Base-by-base conservation (phyloP, 2,329 filamentous ascomycete genomes). In the Aotearoamyces nothofagi region DNA sequence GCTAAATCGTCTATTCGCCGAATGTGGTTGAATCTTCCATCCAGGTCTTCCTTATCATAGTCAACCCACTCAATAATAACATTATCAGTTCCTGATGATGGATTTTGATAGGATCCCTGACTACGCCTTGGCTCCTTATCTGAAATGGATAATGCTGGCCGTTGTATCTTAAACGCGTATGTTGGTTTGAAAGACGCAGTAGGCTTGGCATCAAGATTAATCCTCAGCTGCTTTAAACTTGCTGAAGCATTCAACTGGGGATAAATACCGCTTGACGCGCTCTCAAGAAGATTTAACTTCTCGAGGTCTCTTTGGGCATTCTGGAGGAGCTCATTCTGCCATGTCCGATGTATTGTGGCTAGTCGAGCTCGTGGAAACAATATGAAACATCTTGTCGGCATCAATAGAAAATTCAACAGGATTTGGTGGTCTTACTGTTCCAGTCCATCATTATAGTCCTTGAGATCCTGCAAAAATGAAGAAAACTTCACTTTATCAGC, bases 371-470 rank as follows among this genome's bases (percentile, higher is more conserved):
- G 46, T 9, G 58, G 58, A 42, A 61, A 61, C 26, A 61, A n/a
- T n/a, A 7, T 20, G 19, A 20, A 20, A 20, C 19, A 8, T 20
- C 19, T n/a, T n/a, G 19, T n/a, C 8, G n/a, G 19, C 7, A 20
- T 8, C n/a, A n/a, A 7, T 20, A 20, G 19, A 20, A 20, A n/a
- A n/a, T n/a, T n/a, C n/a, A 20, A 8, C 19, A 20, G n/a, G 19
- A 20, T 20, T 8, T 20, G 19, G 19, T 20, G n/a, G 19, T 8
- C 19, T 20, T n/a, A 49, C 26, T 57, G 54, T 34, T 61, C 58
- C 9, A 62, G 46, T 22, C 59, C 57, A 42, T 62, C 55, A 41
- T 61, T 62, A 42, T 56, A 60, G 42, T 60, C 57, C 52, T 57
- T 54, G 25, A 60, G 39, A 35, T 61, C 55, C 14, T 38, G 43